These are phyloP conservation scores for Aureobasidium namibiae DNA, from an alignment of 2,329 filamentous ascomycete species.

Conservation along the genomic window DNA sequence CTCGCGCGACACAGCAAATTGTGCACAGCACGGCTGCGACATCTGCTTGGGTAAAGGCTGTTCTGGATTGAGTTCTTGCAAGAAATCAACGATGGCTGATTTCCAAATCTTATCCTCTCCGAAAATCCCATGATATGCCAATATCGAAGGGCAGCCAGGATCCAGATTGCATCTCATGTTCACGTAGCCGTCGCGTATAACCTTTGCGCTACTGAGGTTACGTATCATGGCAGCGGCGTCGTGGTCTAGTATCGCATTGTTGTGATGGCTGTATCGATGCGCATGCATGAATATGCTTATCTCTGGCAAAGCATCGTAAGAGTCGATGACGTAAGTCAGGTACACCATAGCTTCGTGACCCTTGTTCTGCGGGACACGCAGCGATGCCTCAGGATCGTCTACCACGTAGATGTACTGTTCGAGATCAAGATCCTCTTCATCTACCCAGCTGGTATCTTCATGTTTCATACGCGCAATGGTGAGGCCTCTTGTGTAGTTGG, in stretches of 20 bases:
- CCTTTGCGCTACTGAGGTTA: conserved; percentile 37
- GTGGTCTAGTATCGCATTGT: conserved; percentile 41
- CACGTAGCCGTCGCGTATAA: conserved; percentile 45
- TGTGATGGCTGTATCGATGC: conserved; percentile 51
- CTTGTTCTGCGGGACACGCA: conserved; percentile 21
- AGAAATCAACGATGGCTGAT: background rate
- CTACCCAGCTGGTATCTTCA: background rate
- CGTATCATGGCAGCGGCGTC: conserved; percentile 37
- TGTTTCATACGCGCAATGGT: background rate
- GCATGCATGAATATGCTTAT: conserved; percentile 55
- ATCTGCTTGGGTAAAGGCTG: conserved; percentile 21
- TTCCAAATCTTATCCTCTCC: background rate
- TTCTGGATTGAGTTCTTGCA: background rate
- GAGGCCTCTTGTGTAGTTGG: background rate
- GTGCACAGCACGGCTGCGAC: conserved; percentile 55
- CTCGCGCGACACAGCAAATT: conserved; percentile 53
- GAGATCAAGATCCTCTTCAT: background rate
- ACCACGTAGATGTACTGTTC: background rate
- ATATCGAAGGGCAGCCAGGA: conserved; percentile 38
- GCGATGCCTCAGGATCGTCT: background rate
- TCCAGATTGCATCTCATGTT: conserved; percentile 47
- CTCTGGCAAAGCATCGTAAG: conserved; percentile 51
- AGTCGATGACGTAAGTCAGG: conserved; percentile 51
- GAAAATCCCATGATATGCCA: background rate
- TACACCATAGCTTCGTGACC: conserved; percentile 44